phyloP scores from a whole-genome alignment of 2,329 filamentous ascomycete genomes.

The Chrysosporium keratinophilum region DNA sequence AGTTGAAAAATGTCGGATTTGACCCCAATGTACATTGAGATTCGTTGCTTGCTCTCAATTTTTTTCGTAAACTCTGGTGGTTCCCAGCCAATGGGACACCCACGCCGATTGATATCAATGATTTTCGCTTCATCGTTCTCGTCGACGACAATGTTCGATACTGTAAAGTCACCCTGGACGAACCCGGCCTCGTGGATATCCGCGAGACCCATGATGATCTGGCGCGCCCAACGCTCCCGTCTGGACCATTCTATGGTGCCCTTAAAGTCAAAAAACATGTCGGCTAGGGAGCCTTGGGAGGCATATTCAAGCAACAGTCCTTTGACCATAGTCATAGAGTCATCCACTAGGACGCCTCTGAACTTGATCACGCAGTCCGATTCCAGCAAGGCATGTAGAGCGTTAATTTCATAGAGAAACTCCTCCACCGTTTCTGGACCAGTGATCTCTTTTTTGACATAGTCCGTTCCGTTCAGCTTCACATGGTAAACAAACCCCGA shows the following conservation, averaged over 20 bases:
- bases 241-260: conserved; percentile 56
- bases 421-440: conserved; percentile 92
- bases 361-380: conserved; percentile 74
- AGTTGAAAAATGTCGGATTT: conserved; percentile 95
- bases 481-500: conserved; percentile 98
- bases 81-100: conserved; percentile 97
- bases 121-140: conserved; percentile 77
- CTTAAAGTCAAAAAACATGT: conserved; percentile 74
- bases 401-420: conserved; percentile 95
- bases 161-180: conserved; percentile 92
- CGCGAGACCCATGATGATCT: conserved; percentile 78
- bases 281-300: conserved; percentile 74
- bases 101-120: conserved; percentile 93
- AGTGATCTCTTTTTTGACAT: conserved; percentile 97
- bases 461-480: conserved; percentile 52
- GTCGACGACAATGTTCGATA: conserved; percentile 95
- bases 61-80: conserved; percentile 80
- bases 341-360: conserved; percentile 78
- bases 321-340: conserved; percentile 62
- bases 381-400: conserved; percentile 64
- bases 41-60: conserved; percentile 77
- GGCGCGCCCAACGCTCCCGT: conserved; percentile 77
- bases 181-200: conserved; percentile 95
- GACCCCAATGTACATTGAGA: conserved; percentile 95
- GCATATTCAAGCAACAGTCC: conserved; percentile 84